These are phyloP conservation scores for Hypoxylon sp. DNA, from an alignment of 2,329 filamentous ascomycete genomes.

Conservation along the genomic window DNA sequence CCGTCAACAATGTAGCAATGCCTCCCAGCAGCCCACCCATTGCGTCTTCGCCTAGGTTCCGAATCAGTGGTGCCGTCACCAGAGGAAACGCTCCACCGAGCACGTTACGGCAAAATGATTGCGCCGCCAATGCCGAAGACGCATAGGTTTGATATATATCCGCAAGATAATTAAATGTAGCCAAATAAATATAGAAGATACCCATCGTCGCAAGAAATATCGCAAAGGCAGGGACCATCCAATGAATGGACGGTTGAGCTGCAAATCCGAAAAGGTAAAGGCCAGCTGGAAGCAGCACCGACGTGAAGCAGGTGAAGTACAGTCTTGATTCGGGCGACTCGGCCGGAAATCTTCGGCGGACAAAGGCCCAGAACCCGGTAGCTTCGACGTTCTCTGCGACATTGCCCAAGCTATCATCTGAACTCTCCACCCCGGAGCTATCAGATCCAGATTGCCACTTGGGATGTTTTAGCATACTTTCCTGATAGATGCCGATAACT, in stretches of 20 bases:
- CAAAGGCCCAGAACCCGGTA: slow-evolving; percentile 61
- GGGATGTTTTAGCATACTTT: slow-evolving; percentile 70
- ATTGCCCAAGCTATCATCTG: slow-evolving; percentile 43
- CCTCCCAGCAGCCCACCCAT: slow-evolving; percentile 84
- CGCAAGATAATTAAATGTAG: slow-evolving; percentile 93
- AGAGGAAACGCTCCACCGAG: slow-evolving; percentile 86
- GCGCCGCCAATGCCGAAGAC: slow-evolving; percentile 86
- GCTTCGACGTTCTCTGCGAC: slow-evolving; percentile 30
- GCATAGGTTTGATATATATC: slow-evolving; percentile 90
- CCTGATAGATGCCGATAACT: slow-evolving; percentile 78
- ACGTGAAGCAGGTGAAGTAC: slow-evolving; percentile 86
- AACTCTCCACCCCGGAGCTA: slow-evolving; percentile 53
- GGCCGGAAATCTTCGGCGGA: slow-evolving; percentile 63
- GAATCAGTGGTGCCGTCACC: slow-evolving; percentile 81
- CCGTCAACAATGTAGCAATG: slow-evolving; percentile 75
- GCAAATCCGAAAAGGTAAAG: slow-evolving; percentile 87
- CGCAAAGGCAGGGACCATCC: slow-evolving; percentile 79
- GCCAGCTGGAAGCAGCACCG: slow-evolving; percentile 81
- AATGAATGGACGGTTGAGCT: slow-evolving; percentile 72
- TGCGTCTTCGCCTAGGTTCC: slow-evolving; percentile 76
- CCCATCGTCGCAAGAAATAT: slow-evolving; percentile 84
- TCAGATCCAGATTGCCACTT: slow-evolving; percentile 55
- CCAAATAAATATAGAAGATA: slow-evolving; percentile 88
- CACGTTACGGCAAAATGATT: slow-evolving; percentile 88
- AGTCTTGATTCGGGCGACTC: slow-evolving; percentile 81